Percentiles rank a stretch among this genome's conserved stretches.
phyloP scores from a whole-genome alignment of 2,329 filamentous ascomycete species.

The Sporothrix euskadiensis region DNA sequence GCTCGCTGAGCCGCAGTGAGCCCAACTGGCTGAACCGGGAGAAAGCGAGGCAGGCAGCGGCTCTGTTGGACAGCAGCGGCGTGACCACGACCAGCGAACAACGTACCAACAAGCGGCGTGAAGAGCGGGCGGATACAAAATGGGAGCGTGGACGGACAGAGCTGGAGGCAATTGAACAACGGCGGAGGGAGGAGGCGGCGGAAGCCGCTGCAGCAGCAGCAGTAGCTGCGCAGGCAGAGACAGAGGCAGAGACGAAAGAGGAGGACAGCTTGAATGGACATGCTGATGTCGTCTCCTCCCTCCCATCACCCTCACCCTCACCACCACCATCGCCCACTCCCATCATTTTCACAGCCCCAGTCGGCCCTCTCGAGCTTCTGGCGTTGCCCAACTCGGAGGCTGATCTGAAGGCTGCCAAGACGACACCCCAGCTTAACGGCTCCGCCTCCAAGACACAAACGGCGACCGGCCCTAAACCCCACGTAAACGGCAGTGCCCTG shows the following conservation, averaged over 20 bases:
- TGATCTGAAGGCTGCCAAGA: constrained; percentile 37
- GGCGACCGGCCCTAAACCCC: background rate
- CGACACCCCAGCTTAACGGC: background rate
- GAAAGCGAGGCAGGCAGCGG: constrained; percentile 61
- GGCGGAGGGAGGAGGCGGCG: constrained; percentile 49
- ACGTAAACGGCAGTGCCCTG: constrained; percentile 9
- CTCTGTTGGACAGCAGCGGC: background rate
- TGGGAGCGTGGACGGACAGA: constrained; percentile 88
- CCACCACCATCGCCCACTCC: background rate
- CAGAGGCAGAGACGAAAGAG: background rate
- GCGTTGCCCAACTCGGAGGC: constrained; percentile 56
- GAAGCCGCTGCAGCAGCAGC: background rate
- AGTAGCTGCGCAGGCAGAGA: background rate
- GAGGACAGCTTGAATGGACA: background rate
- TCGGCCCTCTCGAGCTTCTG: constrained; percentile 51
- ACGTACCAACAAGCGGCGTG: constrained; percentile 71
- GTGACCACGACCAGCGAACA: constrained; percentile 67
- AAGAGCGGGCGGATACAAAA: constrained; percentile 81
- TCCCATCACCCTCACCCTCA: background rate
- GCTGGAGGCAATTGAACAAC: constrained; percentile 77
- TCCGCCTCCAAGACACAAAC: background rate
- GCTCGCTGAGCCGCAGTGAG: constrained; percentile 88
- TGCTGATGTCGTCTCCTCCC: background rate
- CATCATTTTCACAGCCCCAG: constrained; percentile 39
- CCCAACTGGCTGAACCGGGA: constrained; percentile 89